Conservation (phyloP, 2,329 filamentous ascomycete species). For the Aspergillus transmontanensis region DNA sequence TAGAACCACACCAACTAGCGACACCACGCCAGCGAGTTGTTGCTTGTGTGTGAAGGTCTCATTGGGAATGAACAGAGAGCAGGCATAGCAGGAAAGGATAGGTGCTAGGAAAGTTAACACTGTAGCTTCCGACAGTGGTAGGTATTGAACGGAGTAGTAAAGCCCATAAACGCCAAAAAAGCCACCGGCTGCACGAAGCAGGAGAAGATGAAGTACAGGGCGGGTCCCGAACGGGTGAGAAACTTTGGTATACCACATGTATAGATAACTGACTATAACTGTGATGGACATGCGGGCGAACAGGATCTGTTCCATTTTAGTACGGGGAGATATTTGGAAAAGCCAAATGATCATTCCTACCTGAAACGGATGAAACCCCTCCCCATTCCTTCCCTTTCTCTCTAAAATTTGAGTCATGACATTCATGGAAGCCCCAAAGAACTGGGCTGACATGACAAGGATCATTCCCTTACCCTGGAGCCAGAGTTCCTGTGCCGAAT, state of each 20-base stretch:
- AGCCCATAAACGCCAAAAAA: slow-evolving; percentile 80
- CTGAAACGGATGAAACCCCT: slow-evolving; percentile 79
- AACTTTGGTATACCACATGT: slow-evolving; percentile 72
- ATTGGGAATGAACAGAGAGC: slow-evolving; percentile 68
- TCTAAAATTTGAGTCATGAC: slow-evolving; percentile 76
- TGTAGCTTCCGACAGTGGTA: slow-evolving; percentile 83
- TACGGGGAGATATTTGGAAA: not conserved
- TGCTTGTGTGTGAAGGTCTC: slow-evolving; percentile 80
- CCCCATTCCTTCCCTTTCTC: slow-evolving; percentile 64
- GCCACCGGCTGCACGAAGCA: slow-evolving; percentile 69
- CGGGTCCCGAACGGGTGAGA: slow-evolving; percentile 70
- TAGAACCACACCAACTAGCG: slow-evolving; percentile 76
- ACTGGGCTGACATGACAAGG: slow-evolving; percentile 72
- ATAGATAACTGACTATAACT: slow-evolving; percentile 63
- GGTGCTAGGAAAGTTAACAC: slow-evolving; percentile 88
- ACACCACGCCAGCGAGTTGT: slow-evolving; percentile 73
- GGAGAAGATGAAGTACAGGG: slow-evolving; percentile 68
- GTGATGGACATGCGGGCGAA: slow-evolving; percentile 80
- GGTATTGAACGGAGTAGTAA: slow-evolving; percentile 74
- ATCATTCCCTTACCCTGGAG: slow-evolving; percentile 69
- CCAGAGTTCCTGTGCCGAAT: slow-evolving; percentile 51
- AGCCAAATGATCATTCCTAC: slow-evolving; percentile 31
- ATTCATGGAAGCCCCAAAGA: slow-evolving; percentile 87
- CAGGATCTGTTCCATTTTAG: slow-evolving; percentile 57
- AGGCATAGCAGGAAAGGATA: slow-evolving; percentile 76